Evolutionary conservation across 2,329 filamentous ascomycete genomes (phyloP).

Genomic region (Stemphylium vesicarium): DNA sequence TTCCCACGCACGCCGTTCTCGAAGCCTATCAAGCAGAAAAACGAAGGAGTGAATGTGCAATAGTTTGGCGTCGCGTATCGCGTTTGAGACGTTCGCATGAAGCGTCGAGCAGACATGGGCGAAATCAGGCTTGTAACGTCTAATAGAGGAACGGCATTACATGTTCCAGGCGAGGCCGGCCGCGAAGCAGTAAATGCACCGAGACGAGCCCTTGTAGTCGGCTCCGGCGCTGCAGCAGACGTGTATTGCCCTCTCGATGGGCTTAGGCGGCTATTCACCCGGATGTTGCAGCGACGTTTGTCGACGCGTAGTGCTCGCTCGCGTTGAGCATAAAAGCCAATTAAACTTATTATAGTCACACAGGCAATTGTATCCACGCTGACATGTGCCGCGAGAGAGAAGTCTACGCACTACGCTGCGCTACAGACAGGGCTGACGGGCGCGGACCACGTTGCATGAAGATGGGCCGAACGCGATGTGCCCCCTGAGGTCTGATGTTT

Average conservation of each 20-base stretch:
- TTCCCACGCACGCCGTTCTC: constrained; percentile 31
- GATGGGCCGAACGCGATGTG: constrained; percentile 11
- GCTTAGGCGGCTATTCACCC: constrained; percentile 26
- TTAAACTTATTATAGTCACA: constrained; percentile 34
- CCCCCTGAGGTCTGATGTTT: constrained; percentile 17
- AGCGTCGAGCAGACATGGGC: constrained; percentile 19
- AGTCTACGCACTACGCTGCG: constrained; percentile 20
- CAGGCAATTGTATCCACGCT: constrained; percentile 13
- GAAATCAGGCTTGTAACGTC: constrained; percentile 29
- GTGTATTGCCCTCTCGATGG: constrained; percentile 14
- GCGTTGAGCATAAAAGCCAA: constrained; percentile 35
- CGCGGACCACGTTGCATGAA: constrained; percentile 19
- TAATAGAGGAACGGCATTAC: constrained; percentile 23
- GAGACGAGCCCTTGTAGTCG: constrained; percentile 15
- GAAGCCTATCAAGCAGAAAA: constrained; percentile 30
- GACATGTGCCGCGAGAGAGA: constrained; percentile 25
- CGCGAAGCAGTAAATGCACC: constrained; percentile 25
- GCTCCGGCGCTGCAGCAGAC: constrained; percentile 42
- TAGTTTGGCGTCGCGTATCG: constrained; percentile 27
- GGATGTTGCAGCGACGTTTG: constrained; percentile 18
- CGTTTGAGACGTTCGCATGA: constrained; percentile 29
- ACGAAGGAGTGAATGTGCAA: constrained; percentile 9
- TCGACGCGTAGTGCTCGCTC: constrained; percentile 34
- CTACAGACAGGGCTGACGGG: constrained; percentile 18
- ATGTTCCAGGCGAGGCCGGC: constrained; percentile 13